Evolutionary conservation across 2,329 filamentous ascomycete genomes (phyloP).

Genomic region (Claviceps humidiphila): DNA sequence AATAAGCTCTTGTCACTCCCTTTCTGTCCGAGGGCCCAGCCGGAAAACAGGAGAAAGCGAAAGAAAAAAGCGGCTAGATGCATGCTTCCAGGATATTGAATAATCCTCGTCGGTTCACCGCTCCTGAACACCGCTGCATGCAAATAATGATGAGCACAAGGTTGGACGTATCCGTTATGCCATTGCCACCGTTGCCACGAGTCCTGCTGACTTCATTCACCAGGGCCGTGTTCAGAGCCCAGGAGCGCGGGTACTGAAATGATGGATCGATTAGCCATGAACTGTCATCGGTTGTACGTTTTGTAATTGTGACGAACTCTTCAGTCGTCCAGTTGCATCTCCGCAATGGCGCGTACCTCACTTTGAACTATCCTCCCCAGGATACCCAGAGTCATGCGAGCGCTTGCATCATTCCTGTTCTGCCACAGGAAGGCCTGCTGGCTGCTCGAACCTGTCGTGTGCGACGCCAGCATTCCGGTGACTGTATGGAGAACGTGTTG

Average conservation of each 20-base stretch:
- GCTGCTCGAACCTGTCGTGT: constrained; percentile 3
- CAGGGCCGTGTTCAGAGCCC: constrained; percentile 15
- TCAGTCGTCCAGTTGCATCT: too few relatives aligned
- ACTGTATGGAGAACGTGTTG: constrained; percentile 16
- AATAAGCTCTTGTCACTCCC: too few relatives aligned
- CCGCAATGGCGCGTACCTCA: constrained; percentile 9
- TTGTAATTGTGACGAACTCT: too few relatives aligned
- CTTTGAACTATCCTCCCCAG: constrained; percentile 13
- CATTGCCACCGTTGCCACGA: neutral
- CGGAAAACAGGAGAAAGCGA: neutral
- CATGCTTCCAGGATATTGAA: constrained; percentile 14
- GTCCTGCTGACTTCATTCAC: constrained; percentile 5
- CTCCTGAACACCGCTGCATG: constrained; percentile 13
- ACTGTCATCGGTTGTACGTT: neutral
- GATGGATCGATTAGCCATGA: neutral
- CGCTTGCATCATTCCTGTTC: constrained; percentile 3
- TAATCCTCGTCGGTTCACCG: constrained; percentile 14
- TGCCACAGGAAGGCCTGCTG: constrained; percentile 9
- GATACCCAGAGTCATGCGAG: constrained; percentile 6
- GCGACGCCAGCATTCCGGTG: constrained; percentile 10
- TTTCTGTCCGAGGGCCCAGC: too few relatives aligned
- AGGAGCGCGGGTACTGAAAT: constrained; percentile 13
- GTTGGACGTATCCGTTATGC: constrained; percentile 12
- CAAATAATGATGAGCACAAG: constrained; percentile 14
- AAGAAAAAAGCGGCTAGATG: constrained; percentile 2